A percentile compares a stretch with the other conserved stretches of the same genome.
Conservation (phyloP, 345 rosid genomes). For the Arabidopsis arenosa region DNA sequence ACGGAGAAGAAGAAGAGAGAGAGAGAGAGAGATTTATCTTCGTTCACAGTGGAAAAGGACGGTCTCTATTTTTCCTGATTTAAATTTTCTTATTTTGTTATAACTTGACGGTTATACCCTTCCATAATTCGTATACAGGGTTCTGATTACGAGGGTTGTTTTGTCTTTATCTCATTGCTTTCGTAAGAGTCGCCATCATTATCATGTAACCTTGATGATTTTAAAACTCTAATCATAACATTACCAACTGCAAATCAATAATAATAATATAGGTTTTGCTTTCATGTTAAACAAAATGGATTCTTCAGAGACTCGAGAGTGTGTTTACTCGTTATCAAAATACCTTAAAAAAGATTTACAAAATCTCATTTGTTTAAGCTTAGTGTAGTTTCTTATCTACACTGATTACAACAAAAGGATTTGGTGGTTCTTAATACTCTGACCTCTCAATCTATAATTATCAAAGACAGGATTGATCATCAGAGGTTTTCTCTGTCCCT, state of each 20-base stretch:
- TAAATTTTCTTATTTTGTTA: slow-evolving; percentile 16
- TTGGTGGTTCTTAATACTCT: slow-evolving; percentile 18
- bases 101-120: slow-evolving; percentile 23
- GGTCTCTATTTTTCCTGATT: slow-evolving; percentile 26
- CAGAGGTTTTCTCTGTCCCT: slow-evolving; percentile 11
- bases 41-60: slow-evolving; percentile 35
- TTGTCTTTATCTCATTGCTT: slow-evolving; percentile 12
- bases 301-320: background rate
- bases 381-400: slow-evolving; percentile 28
- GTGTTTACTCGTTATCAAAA: background rate
- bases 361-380: background rate
- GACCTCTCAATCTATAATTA: slow-evolving; percentile 29
- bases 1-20: slow-evolving; percentile 11
- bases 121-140: background rate
- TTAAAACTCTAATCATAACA: slow-evolving; percentile 1
- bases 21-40: slow-evolving; percentile 22
- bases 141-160: slow-evolving; percentile 12
- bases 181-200: slow-evolving; percentile 4
- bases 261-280: background rate
- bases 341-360: slow-evolving; percentile 25
- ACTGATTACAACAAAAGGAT: slow-evolving; percentile 29
- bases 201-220: background rate
- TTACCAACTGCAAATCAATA: slow-evolving; percentile 3
- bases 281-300: background rate
- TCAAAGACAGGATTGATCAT: slow-evolving; percentile 16